Conservation (phyloP, 1,284 basidiomycete species). For the Polyporus tsugae region DNA sequence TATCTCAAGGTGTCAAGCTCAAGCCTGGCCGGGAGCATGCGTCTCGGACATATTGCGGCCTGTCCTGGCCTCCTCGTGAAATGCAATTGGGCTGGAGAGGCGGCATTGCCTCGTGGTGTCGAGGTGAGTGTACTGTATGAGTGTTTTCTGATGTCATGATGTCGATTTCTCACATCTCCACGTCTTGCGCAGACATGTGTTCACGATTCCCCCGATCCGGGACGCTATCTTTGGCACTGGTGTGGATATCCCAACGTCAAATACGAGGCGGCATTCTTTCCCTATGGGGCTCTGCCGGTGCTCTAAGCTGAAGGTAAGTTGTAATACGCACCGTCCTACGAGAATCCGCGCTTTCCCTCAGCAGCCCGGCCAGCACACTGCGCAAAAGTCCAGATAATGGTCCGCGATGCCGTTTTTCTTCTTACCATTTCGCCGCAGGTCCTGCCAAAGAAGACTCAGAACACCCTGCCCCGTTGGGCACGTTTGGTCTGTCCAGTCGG, state of each 20-base stretch:
- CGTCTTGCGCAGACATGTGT: not conserved
- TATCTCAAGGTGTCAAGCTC: not conserved
- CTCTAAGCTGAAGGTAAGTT: not conserved
- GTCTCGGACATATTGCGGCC: not conserved
- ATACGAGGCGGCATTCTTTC: not conserved
- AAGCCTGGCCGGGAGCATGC: not conserved
- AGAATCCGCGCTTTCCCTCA: not conserved
- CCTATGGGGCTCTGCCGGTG: not conserved
- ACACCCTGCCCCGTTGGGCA: not conserved
- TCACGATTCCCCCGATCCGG: not conserved
- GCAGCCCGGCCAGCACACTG: not conserved
- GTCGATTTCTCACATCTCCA: not conserved
- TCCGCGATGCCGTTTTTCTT: not conserved
- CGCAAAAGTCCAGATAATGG: not conserved
- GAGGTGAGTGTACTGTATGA: not conserved
- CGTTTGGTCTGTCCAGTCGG: not conserved
- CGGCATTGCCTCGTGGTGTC: not conserved
- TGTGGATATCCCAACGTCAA: not conserved
- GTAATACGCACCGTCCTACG: not conserved
- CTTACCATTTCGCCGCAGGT: not conserved
- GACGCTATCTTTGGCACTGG: not conserved
- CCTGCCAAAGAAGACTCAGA: not conserved
- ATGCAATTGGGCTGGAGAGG: not conserved
- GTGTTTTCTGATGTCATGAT: not conserved
- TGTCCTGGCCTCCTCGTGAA: constrained; percentile 1